phyloP scores from a whole-genome alignment of 2,329 filamentous ascomycete genomes.

The Penicillium griseofulvum region DNA sequence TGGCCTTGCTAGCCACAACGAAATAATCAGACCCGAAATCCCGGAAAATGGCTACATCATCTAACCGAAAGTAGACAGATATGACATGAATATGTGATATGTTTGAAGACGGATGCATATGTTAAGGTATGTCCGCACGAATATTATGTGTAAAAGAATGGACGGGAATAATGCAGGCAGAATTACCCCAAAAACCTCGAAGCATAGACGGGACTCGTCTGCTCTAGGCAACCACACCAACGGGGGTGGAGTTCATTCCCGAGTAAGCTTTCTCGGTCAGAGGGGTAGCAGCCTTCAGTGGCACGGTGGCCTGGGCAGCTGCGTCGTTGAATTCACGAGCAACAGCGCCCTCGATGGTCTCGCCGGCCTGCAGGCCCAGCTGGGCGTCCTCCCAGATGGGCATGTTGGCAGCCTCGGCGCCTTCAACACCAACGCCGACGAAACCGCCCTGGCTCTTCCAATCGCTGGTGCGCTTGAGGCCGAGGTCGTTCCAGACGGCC shows the following conservation, averaged over 20 bases:
- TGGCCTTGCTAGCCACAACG: not conserved
- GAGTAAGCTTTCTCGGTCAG: constrained; percentile 20
- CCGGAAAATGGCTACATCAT: not conserved
- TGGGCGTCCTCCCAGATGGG: constrained; percentile 93
- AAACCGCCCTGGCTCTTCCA: constrained; percentile 92
- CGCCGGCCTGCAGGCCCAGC: constrained; percentile 64
- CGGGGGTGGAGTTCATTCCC: constrained; percentile 19
- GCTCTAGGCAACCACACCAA: constrained; percentile 31
- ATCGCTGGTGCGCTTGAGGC: constrained; percentile 87
- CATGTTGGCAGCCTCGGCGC: constrained; percentile 55
- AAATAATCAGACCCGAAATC: not conserved
- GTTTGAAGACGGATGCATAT: constrained; percentile 5
- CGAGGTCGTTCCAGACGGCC: constrained; percentile 81
- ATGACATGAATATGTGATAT: not conserved
- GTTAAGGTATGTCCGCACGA: not conserved
- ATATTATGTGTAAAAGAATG: constrained; percentile 17
- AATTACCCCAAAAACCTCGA: constrained; percentile 9
- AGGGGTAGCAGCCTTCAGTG: constrained; percentile 26
- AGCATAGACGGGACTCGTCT: not conserved
- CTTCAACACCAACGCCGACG: constrained; percentile 81
- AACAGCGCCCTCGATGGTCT: constrained; percentile 60
- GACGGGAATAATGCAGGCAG: constrained; percentile 12
- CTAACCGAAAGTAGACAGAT: not conserved
- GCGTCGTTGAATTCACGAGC: constrained; percentile 40
- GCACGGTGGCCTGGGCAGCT: constrained; percentile 13